Evolutionary conservation across 1,284 basidiomycete species (phyloP).

Genomic region (Lentinus polychrous): DNA sequence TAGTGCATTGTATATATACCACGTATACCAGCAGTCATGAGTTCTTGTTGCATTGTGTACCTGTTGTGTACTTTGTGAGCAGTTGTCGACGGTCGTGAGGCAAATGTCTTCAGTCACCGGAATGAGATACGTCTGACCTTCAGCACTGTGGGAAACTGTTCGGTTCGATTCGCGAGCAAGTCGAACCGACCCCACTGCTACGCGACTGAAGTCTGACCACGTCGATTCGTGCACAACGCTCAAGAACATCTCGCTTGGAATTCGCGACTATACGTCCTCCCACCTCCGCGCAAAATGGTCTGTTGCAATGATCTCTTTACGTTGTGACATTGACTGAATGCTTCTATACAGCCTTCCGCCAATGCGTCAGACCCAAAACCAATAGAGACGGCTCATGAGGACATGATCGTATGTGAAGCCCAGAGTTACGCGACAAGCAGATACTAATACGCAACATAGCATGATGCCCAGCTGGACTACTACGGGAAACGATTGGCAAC

Average conservation of each 20-base stretch:
- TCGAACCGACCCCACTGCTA: not conserved
- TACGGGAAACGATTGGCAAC: constrained; percentile 96
- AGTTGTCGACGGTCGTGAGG: too few species aligned
- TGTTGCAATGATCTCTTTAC: not conserved
- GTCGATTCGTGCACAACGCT: not conserved
- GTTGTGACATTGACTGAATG: not conserved
- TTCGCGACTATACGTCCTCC: not conserved
- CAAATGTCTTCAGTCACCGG: too few species aligned
- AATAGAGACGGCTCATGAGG: constrained; percentile 89
- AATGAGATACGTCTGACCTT: too few species aligned
- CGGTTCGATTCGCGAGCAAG: too few species aligned
- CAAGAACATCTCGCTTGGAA: not conserved
- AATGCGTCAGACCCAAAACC: constrained; percentile 63
- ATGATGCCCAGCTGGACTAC: constrained; percentile 97
- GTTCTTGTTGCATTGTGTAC: too few species aligned
- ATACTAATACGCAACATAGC: constrained; percentile 40
- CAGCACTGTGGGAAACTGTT: too few species aligned
- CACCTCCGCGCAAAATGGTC: not conserved
- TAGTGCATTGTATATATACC: too few species aligned
- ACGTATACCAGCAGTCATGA: too few species aligned
- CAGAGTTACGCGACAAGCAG: constrained; percentile 1
- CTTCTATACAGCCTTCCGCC: constrained; percentile 37
- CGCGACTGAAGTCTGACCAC: constrained; percentile 2
- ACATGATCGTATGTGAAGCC: constrained; percentile 80
- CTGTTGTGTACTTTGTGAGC: too few species aligned